Evolutionary conservation across 257 asterid species (phyloP).

Genomic region (Solanum pimpinellifolium): DNA sequence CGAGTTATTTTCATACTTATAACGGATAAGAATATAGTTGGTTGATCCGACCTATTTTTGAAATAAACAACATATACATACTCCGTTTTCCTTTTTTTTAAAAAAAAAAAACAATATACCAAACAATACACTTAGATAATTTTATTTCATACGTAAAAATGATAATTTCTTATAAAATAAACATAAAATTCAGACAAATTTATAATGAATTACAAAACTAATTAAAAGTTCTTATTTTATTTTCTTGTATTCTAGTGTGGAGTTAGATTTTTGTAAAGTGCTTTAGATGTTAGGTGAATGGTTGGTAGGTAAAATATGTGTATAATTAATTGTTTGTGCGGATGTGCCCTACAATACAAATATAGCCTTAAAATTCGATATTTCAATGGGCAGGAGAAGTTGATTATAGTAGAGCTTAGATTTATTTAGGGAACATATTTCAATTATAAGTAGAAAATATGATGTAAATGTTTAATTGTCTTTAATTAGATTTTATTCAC

Average conservation of each 20-base stretch:
- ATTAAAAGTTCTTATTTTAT: neutral
- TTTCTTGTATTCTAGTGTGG: neutral
- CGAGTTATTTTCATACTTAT: neutral
- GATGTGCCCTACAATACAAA: neutral
- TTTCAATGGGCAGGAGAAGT: neutral
- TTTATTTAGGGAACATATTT: neutral
- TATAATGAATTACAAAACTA: neutral
- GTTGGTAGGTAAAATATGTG: neutral
- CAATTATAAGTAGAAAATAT: neutral
- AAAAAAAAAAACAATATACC: too few species aligned
- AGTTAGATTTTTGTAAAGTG: neutral
- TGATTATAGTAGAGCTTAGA: neutral
- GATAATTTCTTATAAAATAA: neutral
- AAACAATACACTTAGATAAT: too few species aligned
- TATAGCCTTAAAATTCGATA: neutral
- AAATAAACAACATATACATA: too few species aligned
- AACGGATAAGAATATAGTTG: too few species aligned
- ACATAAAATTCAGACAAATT: neutral
- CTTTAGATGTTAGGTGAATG: neutral
- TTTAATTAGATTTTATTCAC: neutral
- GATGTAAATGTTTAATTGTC: neutral
- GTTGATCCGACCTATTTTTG: too few species aligned
- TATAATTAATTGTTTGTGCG: neutral
- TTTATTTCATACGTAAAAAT: too few species aligned
- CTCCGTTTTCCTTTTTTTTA: too few species aligned